Evolutionary conservation across 148 eudicot species (phyloP).

Genomic region (Selenicereus undatus): DNA sequence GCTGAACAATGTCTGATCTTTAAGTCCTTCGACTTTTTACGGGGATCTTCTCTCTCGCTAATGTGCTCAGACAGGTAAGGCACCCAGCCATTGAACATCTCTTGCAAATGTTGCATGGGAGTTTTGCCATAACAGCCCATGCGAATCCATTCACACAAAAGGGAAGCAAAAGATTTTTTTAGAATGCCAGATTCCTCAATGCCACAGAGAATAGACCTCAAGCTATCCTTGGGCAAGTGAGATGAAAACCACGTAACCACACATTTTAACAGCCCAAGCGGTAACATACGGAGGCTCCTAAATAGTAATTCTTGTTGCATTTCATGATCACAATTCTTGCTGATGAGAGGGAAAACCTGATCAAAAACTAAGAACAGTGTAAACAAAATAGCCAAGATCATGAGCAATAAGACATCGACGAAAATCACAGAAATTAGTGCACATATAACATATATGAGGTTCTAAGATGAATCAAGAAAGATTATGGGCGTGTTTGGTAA

Average conservation of each 20-base stretch:
- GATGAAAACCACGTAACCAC: conserved; percentile 70
- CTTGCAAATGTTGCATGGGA: conserved; percentile 48
- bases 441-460: not conserved
- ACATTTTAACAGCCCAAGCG: conserved; percentile 82
- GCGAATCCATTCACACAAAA: conserved; percentile 70
- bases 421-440: not conserved
- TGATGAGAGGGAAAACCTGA: conserved; percentile 69
- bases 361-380: conserved; percentile 12
- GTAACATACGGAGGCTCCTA: conserved; percentile 56
- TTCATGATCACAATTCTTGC: conserved; percentile 46
- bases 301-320: conserved; percentile 56
- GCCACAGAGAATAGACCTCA: conserved; percentile 44
- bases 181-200: conserved; percentile 43
- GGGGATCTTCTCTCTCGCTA: conserved; percentile 24
- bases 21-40: conserved; percentile 19
- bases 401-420: not conserved
- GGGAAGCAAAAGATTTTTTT: conserved; percentile 44
- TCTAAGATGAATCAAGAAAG: not conserved
- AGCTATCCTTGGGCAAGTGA: conserved; percentile 58
- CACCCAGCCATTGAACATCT: conserved; percentile 50
- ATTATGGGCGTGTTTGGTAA: no score
- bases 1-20: conserved; percentile 5
- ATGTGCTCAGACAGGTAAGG: conserved; percentile 43
- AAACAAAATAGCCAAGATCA: conserved; percentile 2
- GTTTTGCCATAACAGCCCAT: conserved; percentile 70